A percentile compares a stretch with the other conserved stretches of the same genome.
Conservation (phyloP, 805 yeast species). For the Pichia deserticola region DNA sequence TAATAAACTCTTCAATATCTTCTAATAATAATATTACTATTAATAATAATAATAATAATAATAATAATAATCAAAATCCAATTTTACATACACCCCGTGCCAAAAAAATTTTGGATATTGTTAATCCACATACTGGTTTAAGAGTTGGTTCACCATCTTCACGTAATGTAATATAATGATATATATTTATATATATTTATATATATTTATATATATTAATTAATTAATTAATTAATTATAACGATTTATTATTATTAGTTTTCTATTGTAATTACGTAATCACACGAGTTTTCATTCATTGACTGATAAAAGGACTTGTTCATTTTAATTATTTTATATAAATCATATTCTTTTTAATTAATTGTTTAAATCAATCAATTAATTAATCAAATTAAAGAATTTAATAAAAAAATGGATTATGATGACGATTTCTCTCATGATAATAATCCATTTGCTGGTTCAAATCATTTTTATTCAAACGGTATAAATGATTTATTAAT, state of each 20-base stretch:
- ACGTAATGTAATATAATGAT: conserved; percentile 11
- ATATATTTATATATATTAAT: no score
- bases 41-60: no score
- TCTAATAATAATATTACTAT: conserved; percentile 15
- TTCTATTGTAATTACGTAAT: not conserved
- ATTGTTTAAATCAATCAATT: no score
- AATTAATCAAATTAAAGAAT: no score
- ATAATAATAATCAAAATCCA: conserved; percentile 20
- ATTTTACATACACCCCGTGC: conserved; percentile 49
- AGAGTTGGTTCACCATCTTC: conserved; percentile 46
- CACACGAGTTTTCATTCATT: no score
- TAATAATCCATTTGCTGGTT: conserved; percentile 32
- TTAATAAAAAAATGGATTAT: conserved; percentile 16
- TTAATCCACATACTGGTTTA: conserved; percentile 54
- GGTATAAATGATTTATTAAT: conserved; percentile 14
- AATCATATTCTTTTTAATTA: no score
- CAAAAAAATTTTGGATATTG: conserved; percentile 53
- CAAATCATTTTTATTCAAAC: conserved; percentile 24
- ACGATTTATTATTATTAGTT: no score
- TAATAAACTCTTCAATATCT: not conserved
- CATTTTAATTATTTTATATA: no score
- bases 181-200: no score
- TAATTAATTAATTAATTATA: no score
- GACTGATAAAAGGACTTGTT: no score
- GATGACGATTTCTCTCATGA: conserved; percentile 26